Evolutionary conservation across 257 asterid species (phyloP), one percentile per base, ranked within the genome.

Genomic region (Striga asiatica): DNA sequence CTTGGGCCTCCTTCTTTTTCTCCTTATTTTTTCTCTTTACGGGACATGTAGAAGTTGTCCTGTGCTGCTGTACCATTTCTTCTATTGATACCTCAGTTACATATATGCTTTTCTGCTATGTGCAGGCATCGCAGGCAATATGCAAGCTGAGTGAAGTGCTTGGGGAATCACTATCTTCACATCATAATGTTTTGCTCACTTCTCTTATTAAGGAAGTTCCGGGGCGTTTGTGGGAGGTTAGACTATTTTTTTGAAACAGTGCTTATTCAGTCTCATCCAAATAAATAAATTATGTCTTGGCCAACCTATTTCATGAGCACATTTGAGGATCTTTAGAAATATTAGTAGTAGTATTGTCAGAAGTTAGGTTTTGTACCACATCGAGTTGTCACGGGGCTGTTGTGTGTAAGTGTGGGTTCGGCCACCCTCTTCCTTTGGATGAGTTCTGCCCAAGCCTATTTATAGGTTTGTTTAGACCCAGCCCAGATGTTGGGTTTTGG

Each of bases 161-260:
- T 21, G 95, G 88, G 53, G 95, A 80, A 71, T 79, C 78, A 21
- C 74, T 91, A 37, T 87, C 96, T 54, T 72, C 88, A 42, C 82
- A 83, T 73, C 85, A 87, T 69, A 70, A 79, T 60, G 61, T 72
- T 59, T 67, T 91, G 77, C 88, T 91, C 55, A 65, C 67, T 51
- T 78, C 95, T 62, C 88, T 91, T 52, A 71, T 82, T 94, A 84
- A 84, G 80, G 98, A 91, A 78, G 60, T 91, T 60, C 94, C 95
- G 25, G 96, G 95, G 41, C 96, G 98, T 68, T 70, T 87, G 51
- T 91, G 98, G 98, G 98, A 91, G 95, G 98, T 91, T 81, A 23
- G 54, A 32, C 2, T 43, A 61, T 37, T 14, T 61, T 31, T 57
- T 63, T 0, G 49, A 8, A 43, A 39, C 43, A 27, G 22, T 34